Conservation (phyloP, 2,329 filamentous ascomycete genomes). For the Neonectria magnoliae region DNA sequence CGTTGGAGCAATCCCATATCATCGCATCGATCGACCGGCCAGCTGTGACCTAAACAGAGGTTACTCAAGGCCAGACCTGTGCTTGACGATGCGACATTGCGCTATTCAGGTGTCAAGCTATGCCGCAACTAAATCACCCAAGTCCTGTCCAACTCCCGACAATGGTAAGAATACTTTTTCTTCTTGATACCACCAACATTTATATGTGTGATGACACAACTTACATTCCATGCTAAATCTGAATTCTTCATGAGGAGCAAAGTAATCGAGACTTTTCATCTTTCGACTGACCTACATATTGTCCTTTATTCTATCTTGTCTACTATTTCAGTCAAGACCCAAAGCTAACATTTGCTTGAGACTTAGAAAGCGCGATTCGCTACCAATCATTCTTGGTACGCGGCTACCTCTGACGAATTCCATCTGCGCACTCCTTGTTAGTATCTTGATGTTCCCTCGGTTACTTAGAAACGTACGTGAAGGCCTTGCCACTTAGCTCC, state of each 20-base stretch:
- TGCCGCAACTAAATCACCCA: no score
- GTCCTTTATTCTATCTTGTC: constrained; percentile 36
- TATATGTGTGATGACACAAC: constrained; percentile 70
- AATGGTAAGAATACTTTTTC: constrained; percentile 42
- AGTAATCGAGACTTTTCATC: constrained; percentile 80
- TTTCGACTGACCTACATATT: constrained; percentile 74
- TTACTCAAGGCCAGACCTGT: constrained; percentile 13
- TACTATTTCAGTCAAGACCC: constrained; percentile 24
- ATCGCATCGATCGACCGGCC: constrained; percentile 11
- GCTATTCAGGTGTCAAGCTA: background rate
- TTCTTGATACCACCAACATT: constrained; percentile 25
- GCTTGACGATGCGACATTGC: constrained; percentile 17
- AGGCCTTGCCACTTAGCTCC: constrained; percentile 79
- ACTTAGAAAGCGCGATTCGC: constrained; percentile 24
- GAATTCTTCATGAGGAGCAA: constrained; percentile 73
- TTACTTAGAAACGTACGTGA: constrained; percentile 63
- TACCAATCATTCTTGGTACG: constrained; percentile 57
- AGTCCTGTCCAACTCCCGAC: background rate
- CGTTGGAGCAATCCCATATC: background rate
- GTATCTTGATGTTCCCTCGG: constrained; percentile 4
- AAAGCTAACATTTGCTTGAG: constrained; percentile 41
- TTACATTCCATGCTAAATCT: constrained; percentile 82
- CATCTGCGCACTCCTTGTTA: constrained; percentile 45
- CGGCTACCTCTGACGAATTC: constrained; percentile 58
- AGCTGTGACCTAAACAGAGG: constrained; percentile 49